Conservation (phyloP, 129 eudicot genomes). For the Saposhnikovia divaricata region DNA sequence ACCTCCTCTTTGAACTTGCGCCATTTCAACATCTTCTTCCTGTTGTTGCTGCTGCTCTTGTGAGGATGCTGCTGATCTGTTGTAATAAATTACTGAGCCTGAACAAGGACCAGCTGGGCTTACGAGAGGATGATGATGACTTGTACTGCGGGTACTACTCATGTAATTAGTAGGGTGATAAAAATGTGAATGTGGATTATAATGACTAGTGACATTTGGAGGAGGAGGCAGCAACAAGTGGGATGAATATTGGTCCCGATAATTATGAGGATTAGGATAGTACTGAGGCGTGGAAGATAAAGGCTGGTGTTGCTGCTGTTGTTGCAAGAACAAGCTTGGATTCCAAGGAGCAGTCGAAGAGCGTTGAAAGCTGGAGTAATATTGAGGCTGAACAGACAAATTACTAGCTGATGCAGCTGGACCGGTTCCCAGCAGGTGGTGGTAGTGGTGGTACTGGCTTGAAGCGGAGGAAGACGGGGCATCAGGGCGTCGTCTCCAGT, state of each 20-base stretch:
- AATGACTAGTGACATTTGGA: constrained; percentile 3
- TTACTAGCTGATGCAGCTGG: constrained; percentile 4
- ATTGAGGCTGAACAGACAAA: constrained; percentile 23
- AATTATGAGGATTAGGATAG: background rate
- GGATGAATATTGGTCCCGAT: constrained; percentile 10
- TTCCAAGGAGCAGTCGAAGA: constrained; percentile 39
- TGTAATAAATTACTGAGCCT: constrained; percentile 51
- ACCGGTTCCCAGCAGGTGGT: constrained; percentile 20
- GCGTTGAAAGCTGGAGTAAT: constrained; percentile 21
- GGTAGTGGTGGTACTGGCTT: constrained; percentile 12
- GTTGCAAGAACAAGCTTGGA: constrained; percentile 34
- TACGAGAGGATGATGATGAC: background rate
- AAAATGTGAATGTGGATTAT: background rate
- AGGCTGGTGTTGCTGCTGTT: background rate
- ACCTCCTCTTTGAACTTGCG: constrained; percentile 28
- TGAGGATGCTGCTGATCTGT: constrained; percentile 29
- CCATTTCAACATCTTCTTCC: constrained; percentile 20
- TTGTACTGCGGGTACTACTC: background rate
- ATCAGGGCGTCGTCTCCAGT: constrained; percentile 87
- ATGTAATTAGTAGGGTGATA: constrained; percentile 15
- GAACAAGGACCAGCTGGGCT: constrained; percentile 26
- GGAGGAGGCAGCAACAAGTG: constrained; percentile 6
- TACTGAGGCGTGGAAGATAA: constrained; percentile 1
- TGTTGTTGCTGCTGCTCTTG: constrained; percentile 21
- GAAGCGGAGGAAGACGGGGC: constrained; percentile 32